phyloP scores from a whole-genome alignment of 2,329 filamentous ascomycete species.

The Diplodia corticola region DNA sequence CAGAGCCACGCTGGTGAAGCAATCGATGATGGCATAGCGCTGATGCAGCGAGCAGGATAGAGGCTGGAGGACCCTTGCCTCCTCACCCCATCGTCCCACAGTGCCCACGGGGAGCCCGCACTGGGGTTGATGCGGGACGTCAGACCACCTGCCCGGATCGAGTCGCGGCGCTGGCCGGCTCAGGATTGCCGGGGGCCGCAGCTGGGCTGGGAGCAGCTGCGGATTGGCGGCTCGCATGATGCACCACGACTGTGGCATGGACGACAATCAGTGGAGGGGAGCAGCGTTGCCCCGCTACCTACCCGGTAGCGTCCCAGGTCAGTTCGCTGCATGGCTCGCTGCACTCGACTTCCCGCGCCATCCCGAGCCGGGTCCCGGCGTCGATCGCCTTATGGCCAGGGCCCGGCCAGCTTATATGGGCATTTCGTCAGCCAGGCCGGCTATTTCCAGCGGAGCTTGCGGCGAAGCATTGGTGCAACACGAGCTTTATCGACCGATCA shows the following conservation, averaged over 20 bases:
- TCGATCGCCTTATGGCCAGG: constrained; percentile 5
- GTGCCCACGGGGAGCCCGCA: constrained; percentile 14
- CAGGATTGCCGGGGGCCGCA: not conserved
- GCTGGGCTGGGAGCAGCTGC: not conserved
- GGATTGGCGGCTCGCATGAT: not conserved
- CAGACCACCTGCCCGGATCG: constrained; percentile 16
- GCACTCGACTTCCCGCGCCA: not conserved
- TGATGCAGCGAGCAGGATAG: constrained; percentile 7
- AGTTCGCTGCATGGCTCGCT: not conserved
- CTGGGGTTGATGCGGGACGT: not conserved
- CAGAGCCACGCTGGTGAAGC: not conserved
- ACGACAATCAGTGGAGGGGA: not conserved
- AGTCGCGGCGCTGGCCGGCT: constrained; percentile 6
- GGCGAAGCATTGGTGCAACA: constrained; percentile 15
- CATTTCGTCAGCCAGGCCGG: not conserved
- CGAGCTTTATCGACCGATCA: constrained; percentile 16
- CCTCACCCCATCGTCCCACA: constrained; percentile 13
- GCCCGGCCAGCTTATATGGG: not conserved
- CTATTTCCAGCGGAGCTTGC: not conserved
- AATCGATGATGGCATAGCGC: constrained; percentile 6
- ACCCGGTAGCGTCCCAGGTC: not conserved
- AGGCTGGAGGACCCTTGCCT: not conserved
- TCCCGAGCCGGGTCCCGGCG: not conserved
- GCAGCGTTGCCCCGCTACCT: not conserved
- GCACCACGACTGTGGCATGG: not conserved